phyloP scores from a whole-genome alignment of 306 rosid species.

The Inga oerstediana region DNA sequence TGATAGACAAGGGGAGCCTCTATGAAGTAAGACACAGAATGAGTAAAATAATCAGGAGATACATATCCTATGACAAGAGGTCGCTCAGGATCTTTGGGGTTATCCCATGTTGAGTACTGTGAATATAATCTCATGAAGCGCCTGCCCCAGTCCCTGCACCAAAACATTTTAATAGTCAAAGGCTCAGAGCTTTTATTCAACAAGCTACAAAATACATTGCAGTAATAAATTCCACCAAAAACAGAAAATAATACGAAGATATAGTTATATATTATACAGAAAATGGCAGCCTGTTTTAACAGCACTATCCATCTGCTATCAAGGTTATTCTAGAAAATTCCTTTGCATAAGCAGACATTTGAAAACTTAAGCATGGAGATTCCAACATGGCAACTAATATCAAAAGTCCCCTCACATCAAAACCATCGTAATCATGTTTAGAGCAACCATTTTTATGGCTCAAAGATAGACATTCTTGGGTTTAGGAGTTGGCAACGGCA shows the following conservation, averaged over 20 bases:
- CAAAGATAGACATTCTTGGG: background rate
- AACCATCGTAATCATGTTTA: conserved; percentile 17
- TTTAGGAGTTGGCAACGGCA: background rate
- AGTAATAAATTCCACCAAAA: background rate
- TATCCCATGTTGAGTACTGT: conserved; percentile 81
- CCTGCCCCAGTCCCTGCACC: conserved; percentile 94
- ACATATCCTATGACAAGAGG: conserved; percentile 93
- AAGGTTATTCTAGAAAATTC: conserved; percentile 5
- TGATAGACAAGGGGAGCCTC: conserved; percentile 94
- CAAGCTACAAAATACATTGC: conserved; percentile 19
- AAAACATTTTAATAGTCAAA: conserved; percentile 19
- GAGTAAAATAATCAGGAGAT: conserved; percentile 98
- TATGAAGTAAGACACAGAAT: conserved; percentile 92
- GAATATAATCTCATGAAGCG: conserved; percentile 86
- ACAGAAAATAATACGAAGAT: background rate
- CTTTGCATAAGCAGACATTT: background rate
- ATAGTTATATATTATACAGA: background rate
- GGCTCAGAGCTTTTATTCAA: background rate
- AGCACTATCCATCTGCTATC: background rate
- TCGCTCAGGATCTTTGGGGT: conserved; percentile 86
- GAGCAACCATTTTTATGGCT: background rate
- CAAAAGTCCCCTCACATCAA: background rate
- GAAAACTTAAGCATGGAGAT: background rate
- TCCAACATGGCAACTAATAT: background rate
- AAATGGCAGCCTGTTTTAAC: background rate